Evolutionary conservation across 2,329 filamentous ascomycete species (phyloP).

Genomic region (Phialocephala sp.): DNA sequence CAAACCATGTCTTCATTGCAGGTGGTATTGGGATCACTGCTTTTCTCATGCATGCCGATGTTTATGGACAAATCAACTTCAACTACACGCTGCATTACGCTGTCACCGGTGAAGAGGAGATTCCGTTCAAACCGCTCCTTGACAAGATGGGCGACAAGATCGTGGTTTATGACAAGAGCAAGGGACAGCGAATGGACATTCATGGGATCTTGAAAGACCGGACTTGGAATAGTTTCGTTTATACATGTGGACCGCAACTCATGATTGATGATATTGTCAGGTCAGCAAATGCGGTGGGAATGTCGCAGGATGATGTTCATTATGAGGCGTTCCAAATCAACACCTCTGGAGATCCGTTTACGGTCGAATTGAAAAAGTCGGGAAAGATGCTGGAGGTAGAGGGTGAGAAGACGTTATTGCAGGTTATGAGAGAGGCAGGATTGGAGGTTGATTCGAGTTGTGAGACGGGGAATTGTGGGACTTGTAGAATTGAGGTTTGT

Average conservation of each 20-base stretch:
- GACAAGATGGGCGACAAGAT: slow-evolving; percentile 49
- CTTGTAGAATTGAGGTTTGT: slow-evolving; percentile 48
- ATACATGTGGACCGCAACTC: slow-evolving; percentile 63
- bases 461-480: slow-evolving; percentile 51
- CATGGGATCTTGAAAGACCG: slow-evolving; percentile 50
- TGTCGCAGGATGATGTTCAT: slow-evolving; percentile 60
- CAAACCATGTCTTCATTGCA: slow-evolving; percentile 66
- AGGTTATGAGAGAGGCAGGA: slow-evolving; percentile 48
- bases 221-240: slow-evolving; percentile 61
- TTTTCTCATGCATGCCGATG: slow-evolving; percentile 57
- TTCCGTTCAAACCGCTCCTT: slow-evolving; percentile 60
- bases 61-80: slow-evolving; percentile 52
- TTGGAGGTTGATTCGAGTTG: slow-evolving; percentile 49
- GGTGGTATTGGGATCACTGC: slow-evolving; percentile 72
- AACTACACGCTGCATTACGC: slow-evolving; percentile 64
- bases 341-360: slow-evolving; percentile 63
- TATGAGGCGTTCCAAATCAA: slow-evolving; percentile 64
- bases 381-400: slow-evolving; percentile 51
- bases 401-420: slow-evolving; percentile 48
- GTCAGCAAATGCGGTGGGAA: slow-evolving; percentile 49
- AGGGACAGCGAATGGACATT: slow-evolving; percentile 60
- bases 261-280: slow-evolving; percentile 59
- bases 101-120: slow-evolving; percentile 56
- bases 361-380: slow-evolving; percentile 54
- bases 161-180: slow-evolving; percentile 57